Base-by-base conservation (phyloP, 257 asterid genomes). In the Scutellaria barbata region DNA sequence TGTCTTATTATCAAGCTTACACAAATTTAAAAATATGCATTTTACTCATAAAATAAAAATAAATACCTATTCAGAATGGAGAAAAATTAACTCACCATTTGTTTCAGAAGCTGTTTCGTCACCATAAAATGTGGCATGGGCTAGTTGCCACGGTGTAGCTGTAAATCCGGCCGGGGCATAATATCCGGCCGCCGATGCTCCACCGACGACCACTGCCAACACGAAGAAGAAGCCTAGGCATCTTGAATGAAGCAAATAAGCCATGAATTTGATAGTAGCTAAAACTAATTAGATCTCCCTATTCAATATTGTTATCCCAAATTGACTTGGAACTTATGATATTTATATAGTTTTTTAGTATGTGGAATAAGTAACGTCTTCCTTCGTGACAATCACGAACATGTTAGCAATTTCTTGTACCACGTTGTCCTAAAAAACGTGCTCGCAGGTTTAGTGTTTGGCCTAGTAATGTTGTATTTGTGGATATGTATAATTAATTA, bases 111-210 rank as follows among this genome's bases (percentile, higher is more conserved):
- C 94, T 1, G 89, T 58, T 51, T 85, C 89, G 9, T 89, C 94
- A 6, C 96, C 96, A 0, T 89, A 89, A 71, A 89, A 89, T 1
- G 94, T 89, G 46, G 94, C 96, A 74, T 67, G 69, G 47, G 94
- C 94, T 58, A 54, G 80, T 58, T 80, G 63, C 94, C 91, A 84
- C 6, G 77, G 53, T 10, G 78, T 79, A 25, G 88, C 68, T 35
- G 20, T 73, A 68, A 82, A 86, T 1, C 59, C 72, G 2, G 3
- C 79, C 2, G 81, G 78, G 1, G 74, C 8, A 3, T 59, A 22
- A 68, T 80, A 82, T 4, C 72, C 82, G 0, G 17, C 82, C 0
- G 83, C 90, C 45, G 56, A 13, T n/a, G 79, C 75, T 43, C 66
- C 74, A 5, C 46, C 68, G 1, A 42, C 41, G 13, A 72, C 46